phyloP scores from a whole-genome alignment of 768 basidiomycete genomes.

The Boletus reticuloceps region DNA sequence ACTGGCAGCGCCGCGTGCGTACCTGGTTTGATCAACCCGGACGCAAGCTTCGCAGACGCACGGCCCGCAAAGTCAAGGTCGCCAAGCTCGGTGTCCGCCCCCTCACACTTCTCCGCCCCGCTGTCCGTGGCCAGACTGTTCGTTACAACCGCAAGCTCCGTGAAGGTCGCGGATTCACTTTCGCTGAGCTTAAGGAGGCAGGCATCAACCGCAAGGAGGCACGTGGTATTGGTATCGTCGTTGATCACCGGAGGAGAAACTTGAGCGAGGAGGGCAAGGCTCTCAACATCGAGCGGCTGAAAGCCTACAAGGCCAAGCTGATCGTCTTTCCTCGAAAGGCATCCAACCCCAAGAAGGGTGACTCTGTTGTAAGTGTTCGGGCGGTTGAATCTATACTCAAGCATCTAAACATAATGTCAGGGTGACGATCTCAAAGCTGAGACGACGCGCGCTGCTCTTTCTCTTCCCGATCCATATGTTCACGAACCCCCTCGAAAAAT shows the following conservation, averaged over 20 bases:
- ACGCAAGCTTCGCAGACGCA: conserved; percentile 93
- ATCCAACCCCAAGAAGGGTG: conserved; percentile 93
- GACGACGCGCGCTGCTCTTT: conserved; percentile 64
- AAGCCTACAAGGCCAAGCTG: conserved; percentile 88
- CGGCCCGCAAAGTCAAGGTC: conserved; percentile 88
- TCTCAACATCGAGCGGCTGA: conserved; percentile 90
- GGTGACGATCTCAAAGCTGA: conserved; percentile 77
- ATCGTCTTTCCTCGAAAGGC: conserved; percentile 98
- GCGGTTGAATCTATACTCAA: neutral
- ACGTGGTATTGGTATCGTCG: conserved; percentile 86
- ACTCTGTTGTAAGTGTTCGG: conserved; percentile 69
- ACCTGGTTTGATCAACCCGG: conserved; percentile 99
- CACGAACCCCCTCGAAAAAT: conserved; percentile 92
- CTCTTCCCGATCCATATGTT: conserved; percentile 65
- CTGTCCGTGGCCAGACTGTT: conserved; percentile 93
- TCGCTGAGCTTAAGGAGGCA: conserved; percentile 92
- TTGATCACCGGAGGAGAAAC: conserved; percentile 97
- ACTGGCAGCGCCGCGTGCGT: conserved; percentile 95
- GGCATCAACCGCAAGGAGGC: conserved; percentile 95
- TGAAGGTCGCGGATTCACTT: conserved; percentile 95
- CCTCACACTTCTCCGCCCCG: conserved; percentile 88
- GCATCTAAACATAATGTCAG: conserved; percentile 38
- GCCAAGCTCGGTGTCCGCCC: conserved; percentile 90
- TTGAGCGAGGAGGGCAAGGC: conserved; percentile 95
- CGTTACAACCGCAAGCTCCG: conserved; percentile 98